phyloP scores from a whole-genome alignment of 306 rosid genomes.

The Cyclanthera cordifolia region DNA sequence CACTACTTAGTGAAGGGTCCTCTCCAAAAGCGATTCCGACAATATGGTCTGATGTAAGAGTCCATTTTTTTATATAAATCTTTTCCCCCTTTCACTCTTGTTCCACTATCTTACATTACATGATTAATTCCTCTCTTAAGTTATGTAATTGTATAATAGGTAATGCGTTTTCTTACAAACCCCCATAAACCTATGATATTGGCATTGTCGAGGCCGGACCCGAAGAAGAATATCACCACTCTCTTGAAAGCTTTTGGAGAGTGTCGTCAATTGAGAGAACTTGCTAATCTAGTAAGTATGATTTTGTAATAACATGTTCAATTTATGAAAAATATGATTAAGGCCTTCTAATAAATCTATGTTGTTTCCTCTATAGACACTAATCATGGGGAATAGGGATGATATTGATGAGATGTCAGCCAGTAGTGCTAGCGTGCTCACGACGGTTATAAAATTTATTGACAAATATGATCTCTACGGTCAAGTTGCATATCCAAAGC shows the following conservation, averaged over 20 bases:
- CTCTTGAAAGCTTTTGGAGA: constrained; percentile 83
- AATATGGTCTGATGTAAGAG: constrained; percentile 78
- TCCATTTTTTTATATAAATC: constrained; percentile 9
- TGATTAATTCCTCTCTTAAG: not conserved
- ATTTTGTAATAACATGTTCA: constrained; percentile 8
- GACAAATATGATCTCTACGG: constrained; percentile 86
- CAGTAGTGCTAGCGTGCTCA: constrained; percentile 69
- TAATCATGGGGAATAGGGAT: constrained; percentile 86
- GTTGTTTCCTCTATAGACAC: constrained; percentile 35
- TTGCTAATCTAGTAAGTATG: constrained; percentile 74
- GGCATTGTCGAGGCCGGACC: constrained; percentile 86
- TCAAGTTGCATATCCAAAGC: constrained; percentile 85
- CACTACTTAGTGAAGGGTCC: constrained; percentile 41
- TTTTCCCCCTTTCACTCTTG: not conserved
- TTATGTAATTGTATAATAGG: constrained; percentile 25
- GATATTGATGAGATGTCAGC: constrained; percentile 70
- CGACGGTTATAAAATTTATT: constrained; percentile 61
- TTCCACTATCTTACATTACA: not conserved
- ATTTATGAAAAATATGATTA: not conserved
- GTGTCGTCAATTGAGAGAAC: constrained; percentile 63
- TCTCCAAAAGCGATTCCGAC: constrained; percentile 58
- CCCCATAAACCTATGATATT: constrained; percentile 89
- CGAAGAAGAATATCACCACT: constrained; percentile 81
- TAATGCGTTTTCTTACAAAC: constrained; percentile 74
- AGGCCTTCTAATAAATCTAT: constrained; percentile 4